phyloP scores from a whole-genome alignment of 495 filamentous ascomycete genomes.

The Penicillium odoratum region DNA sequence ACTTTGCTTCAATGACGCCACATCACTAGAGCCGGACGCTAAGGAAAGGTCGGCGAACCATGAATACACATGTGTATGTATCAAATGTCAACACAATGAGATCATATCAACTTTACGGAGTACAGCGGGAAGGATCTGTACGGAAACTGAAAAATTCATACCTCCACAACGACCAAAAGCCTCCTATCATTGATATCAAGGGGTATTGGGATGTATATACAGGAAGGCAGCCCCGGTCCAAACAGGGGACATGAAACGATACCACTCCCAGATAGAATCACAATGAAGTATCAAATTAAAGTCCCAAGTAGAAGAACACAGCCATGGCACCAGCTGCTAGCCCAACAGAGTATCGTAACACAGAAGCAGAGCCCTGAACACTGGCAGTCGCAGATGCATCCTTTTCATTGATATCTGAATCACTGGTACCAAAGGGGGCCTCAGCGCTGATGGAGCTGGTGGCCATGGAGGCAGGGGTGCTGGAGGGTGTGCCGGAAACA shows the following conservation, averaged over 20 bases:
- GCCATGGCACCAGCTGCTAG: slow-evolving; percentile 18
- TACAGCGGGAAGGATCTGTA: background rate
- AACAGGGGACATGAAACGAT: slow-evolving; percentile 1
- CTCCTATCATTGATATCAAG: slow-evolving; percentile 18
- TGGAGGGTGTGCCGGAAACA: slow-evolving; percentile 14
- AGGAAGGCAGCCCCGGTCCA: slow-evolving; percentile 16
- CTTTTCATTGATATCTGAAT: slow-evolving; percentile 12
- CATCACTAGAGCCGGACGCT: background rate
- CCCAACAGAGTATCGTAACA: slow-evolving; percentile 14
- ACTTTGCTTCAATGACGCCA: background rate
- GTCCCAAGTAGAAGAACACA: slow-evolving; percentile 18
- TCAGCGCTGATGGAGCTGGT: slow-evolving; percentile 11
- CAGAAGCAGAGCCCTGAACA: slow-evolving; percentile 21
- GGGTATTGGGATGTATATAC: slow-evolving; percentile 25
- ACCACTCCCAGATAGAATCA: slow-evolving; percentile 3
- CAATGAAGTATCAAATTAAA: background rate
- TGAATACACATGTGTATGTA: background rate
- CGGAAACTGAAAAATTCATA: slow-evolving; percentile 6
- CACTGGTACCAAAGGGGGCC: slow-evolving; percentile 9
- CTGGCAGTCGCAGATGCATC: slow-evolving; percentile 14
- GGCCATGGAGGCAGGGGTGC: slow-evolving; percentile 17
- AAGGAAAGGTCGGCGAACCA: background rate
- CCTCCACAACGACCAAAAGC: slow-evolving; percentile 17
- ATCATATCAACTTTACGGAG: background rate
- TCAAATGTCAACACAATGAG: background rate